Evolutionary conservation across 2,329 filamentous ascomycete genomes (phyloP).

Genomic region (Hymenotorrendiella dingleyae): DNA sequence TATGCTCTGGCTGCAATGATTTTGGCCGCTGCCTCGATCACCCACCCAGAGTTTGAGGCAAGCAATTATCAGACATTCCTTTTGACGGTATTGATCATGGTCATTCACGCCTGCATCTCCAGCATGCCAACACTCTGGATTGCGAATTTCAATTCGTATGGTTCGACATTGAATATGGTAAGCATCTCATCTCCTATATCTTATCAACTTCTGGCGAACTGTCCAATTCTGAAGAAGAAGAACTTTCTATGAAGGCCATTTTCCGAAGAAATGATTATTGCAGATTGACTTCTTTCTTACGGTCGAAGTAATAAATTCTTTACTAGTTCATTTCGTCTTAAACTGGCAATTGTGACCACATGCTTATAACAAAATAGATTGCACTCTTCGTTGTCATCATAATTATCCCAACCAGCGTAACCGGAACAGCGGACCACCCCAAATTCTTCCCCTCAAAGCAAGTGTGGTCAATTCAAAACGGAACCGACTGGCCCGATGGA

Average conservation of each 20-base stretch:
- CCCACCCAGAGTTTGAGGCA: conserved; percentile 58
- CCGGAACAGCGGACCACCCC: conserved; percentile 40
- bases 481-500: conserved; percentile 62
- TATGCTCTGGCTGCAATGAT: conserved; percentile 66
- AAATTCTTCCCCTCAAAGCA: conserved; percentile 50
- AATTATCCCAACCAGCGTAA: conserved; percentile 55
- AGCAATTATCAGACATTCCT: conserved; percentile 63
- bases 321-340: neutral
- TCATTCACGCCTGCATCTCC: conserved; percentile 61
- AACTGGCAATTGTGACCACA: neutral
- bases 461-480: conserved; percentile 64
- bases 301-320: conserved; percentile 43
- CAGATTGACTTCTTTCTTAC: too few species aligned
- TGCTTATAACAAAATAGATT: neutral
- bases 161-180: conserved; percentile 65
- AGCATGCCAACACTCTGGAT: conserved; percentile 68
- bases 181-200: too few species aligned
- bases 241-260: too few species aligned
- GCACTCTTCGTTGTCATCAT: conserved; percentile 34
- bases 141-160: conserved; percentile 62
- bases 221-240: too few species aligned
- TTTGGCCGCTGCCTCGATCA: conserved; percentile 63
- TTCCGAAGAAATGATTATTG: too few species aligned
- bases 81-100: conserved; percentile 59
- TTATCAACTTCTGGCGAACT: too few species aligned